Evolutionary conservation across 2,329 filamentous ascomycete genomes (phyloP), one percentile per base, ranked within the genome.

Genomic region (Epichloe coenophiala): DNA sequence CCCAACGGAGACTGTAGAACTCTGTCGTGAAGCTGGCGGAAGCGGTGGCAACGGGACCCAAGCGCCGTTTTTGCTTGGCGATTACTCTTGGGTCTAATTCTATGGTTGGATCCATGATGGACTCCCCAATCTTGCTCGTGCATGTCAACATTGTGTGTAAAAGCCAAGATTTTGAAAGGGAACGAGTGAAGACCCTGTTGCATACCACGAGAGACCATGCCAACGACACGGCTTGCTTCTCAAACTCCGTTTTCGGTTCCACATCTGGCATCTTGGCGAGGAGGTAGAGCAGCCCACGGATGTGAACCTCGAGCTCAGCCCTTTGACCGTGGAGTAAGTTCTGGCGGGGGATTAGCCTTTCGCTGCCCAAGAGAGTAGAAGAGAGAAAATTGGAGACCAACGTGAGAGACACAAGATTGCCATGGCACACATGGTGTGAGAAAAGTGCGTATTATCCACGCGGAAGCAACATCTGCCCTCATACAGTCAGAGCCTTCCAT

Each of bases 131-230:
- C 48, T 50, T 27, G 27, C 27, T 27, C 27, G 27, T 27, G 27
- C 27, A 27, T 27, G 27, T 27, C 7, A 27, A 27, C 27, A 27
- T 8, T 27, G 27, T 27, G 7, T 27, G 23, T 7, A 27, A 27
- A 27, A 8, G 23, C 23, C 23, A 27, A 7, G 23, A 23, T 8
- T 27, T 8, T 27, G 23, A 7, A 27, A 27, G 23, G 23, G 7
- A 7, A 7, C 23, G 23, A 27, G 23, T 27, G 23, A 27, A 7
- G 23, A 8, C 23, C 23, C 23, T 27, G 23, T 8, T 7, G n/a
- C 47, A 36, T 36, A 49, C 47, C n/a, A 49, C 47, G 5, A 49
- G 39, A 37, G 40, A 37, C 47, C 47, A 49, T 15, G 47, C 47
- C 5, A 43, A 19, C 2, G 23, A 8, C 17, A 49, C 19, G 13